Base-by-base conservation (phyloP, 192 early-diverging fungal species). In the Coemansia sp. region DNA sequence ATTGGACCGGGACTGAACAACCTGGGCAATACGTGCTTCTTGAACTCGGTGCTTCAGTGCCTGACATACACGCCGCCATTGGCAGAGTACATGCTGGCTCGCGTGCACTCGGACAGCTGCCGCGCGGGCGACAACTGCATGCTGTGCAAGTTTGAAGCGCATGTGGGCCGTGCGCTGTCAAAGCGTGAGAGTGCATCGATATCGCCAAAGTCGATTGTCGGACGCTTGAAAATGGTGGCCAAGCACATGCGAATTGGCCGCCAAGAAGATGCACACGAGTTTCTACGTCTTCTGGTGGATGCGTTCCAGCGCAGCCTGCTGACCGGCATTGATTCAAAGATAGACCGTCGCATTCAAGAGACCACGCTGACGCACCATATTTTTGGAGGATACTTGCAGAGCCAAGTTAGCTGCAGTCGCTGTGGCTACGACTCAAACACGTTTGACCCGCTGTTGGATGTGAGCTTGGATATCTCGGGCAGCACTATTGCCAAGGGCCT, bases 231-330 rank as follows among this genome's bases (percentile, higher is more conserved):
- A 74, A 82, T 80, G 55, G 85, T 96, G 15, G 89, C 89, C 44
- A 88, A 86, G 64, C 87, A 90, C 42, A 84, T 96, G 73, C 78
- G 86, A 15, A 63, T 89, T 4, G 92, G 92, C 10, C 74, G 89
- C 18, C 94, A 96, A 69, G 94, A 94, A 57, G 94, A 96, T 61
- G 85, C 94, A 9, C 92, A 96, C 64, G 94, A 96, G 73, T 94
- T 94, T 63, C 77, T 93, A 28, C 79, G 90, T 25, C 72, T 81
- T 34, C 68, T 92, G 18, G 58, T 92, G n/a, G 87, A 89, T 37
- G 77, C 85, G 21, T 82, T 89, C 44, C 88, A 92, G 69, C 87
- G 88, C 60, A 81, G 74, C 42, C 68, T 82, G 44, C 68, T 89
- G 7, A 34, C 73, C 24, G 85, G 85, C 7, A 69, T 79, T 52